These are phyloP conservation scores for Coniella vitis DNA, from an alignment of 2,329 filamentous ascomycete species.

Conservation along the genomic window DNA sequence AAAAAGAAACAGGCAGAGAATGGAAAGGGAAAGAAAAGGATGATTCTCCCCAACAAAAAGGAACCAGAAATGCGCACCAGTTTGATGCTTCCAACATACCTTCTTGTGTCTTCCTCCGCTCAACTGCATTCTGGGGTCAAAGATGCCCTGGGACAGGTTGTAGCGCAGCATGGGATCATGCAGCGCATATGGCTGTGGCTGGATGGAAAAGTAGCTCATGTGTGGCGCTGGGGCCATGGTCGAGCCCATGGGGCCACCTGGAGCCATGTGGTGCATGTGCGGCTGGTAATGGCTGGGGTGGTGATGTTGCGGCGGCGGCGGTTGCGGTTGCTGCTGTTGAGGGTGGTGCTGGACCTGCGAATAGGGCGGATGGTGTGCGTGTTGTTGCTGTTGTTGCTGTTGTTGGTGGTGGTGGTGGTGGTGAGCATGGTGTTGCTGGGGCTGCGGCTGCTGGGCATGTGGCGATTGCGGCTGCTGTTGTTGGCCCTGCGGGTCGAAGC, in stretches of 20 bases:
- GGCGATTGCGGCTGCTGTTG: conserved; percentile 18
- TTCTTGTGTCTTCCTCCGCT: conserved; percentile 49
- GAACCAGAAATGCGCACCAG: no score
- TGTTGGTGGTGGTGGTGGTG: conserved; percentile 8
- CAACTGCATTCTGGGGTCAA: conserved; percentile 41
- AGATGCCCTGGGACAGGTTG: conserved; percentile 33
- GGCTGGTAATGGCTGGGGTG: conserved; percentile 17
- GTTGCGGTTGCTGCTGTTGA: conserved; percentile 1
- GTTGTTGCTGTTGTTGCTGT: conserved; percentile 11
- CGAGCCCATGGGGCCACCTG: conserved; percentile 30
- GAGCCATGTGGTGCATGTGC: conserved; percentile 19
- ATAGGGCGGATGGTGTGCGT: conserved; percentile 13
- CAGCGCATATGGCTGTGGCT: conserved; percentile 37
- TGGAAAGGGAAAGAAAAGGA: not conserved
- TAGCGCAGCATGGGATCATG: conserved; percentile 39
- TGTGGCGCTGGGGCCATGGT: conserved; percentile 31
- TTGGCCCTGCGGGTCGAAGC: conserved; percentile 18
- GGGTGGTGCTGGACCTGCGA: conserved; percentile 19
- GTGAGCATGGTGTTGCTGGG: conserved; percentile 9
- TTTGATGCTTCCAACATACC: conserved; percentile 35
- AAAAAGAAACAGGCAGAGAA: not conserved
- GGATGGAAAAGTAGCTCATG: conserved; percentile 37
- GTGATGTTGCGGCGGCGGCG: conserved; percentile 15
- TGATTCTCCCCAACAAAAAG: no score
- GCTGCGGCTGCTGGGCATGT: conserved; percentile 7